Evolutionary conservation across 192 early-diverging fungal species (phyloP).

Genomic region (Linnemannia schmuckeri): DNA sequence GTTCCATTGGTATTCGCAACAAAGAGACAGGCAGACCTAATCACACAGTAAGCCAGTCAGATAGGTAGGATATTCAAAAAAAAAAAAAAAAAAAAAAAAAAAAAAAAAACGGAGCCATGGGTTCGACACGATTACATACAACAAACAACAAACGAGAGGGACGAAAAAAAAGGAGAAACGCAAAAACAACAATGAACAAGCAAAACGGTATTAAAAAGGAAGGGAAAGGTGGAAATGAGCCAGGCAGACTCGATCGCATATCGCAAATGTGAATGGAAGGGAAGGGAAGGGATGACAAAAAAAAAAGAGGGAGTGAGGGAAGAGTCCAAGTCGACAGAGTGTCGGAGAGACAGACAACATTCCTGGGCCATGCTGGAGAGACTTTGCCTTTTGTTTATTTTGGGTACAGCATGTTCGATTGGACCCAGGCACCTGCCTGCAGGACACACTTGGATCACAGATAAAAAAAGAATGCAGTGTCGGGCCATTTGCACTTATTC

Average conservation of each 20-base stretch:
- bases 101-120: neutral
- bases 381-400: neutral
- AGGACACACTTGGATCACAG: neutral
- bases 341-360: constrained; percentile 7
- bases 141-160: neutral
- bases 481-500: neutral
- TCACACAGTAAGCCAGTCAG: too few relatives aligned
- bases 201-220: neutral
- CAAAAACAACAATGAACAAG: neutral
- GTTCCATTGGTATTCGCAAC: too few relatives aligned
- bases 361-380: constrained; percentile 12
- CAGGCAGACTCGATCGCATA: neutral
- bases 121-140: neutral
- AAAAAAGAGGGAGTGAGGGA: neutral
- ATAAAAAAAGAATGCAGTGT: neutral
- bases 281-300: neutral
- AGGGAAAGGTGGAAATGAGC: neutral
- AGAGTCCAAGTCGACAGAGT: neutral
- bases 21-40: too few relatives aligned
- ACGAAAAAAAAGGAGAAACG: neutral
- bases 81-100: too few relatives aligned
- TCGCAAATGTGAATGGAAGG: neutral
- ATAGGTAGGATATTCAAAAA: too few relatives aligned
- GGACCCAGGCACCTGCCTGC: neutral
- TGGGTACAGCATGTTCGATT: neutral